phyloP scores from a whole-genome alignment of 1,139 yeast species.

The Candida tropicalis region DNA sequence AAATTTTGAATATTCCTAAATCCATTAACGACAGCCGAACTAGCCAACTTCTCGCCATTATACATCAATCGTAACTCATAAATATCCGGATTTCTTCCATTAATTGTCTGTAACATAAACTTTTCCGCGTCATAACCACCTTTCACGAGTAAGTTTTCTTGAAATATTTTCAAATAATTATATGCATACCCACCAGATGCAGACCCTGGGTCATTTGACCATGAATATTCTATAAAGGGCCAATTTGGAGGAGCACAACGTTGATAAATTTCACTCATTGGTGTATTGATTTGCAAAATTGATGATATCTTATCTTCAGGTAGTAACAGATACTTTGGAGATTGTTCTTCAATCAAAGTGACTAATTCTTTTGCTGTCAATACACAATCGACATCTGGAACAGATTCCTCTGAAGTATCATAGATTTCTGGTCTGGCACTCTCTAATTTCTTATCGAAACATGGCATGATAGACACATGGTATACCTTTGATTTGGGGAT shows the following conservation, averaged over 20 bases:
- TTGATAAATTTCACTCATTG: slow-evolving; percentile 29
- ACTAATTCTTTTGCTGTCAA: slow-evolving; percentile 87
- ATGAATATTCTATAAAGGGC: slow-evolving; percentile 59
- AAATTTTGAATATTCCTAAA: slow-evolving; percentile 92
- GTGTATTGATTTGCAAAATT: slow-evolving; percentile 3
- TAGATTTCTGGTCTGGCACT: slow-evolving; percentile 80
- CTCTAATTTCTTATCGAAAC: slow-evolving; percentile 94
- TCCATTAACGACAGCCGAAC: slow-evolving; percentile 83
- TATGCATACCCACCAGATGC: slow-evolving; percentile 87
- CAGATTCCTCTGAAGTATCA: slow-evolving; percentile 14
- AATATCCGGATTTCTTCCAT: slow-evolving; percentile 78
- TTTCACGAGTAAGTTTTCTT: slow-evolving; percentile 27
- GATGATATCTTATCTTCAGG: slow-evolving; percentile 14
- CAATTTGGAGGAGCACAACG: slow-evolving; percentile 54
- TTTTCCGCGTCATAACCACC: slow-evolving; percentile 22
- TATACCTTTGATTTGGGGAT: slow-evolving; percentile 51
- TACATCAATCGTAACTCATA: slow-evolving; percentile 61
- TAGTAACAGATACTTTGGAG: slow-evolving; percentile 26
- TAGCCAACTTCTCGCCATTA: slow-evolving; percentile 46
- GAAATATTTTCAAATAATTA: slow-evolving; percentile 52
- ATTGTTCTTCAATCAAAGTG: slow-evolving; percentile 61
- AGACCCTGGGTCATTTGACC: slow-evolving; percentile 80
- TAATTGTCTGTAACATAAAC: slow-evolving; percentile 30
- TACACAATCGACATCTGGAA: slow-evolving; percentile 84
- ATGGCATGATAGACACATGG: slow-evolving; percentile 91